phyloP scores from a whole-genome alignment of 225 moss, liverwort and hornwort species.

The Straminergon stramineum region DNA sequence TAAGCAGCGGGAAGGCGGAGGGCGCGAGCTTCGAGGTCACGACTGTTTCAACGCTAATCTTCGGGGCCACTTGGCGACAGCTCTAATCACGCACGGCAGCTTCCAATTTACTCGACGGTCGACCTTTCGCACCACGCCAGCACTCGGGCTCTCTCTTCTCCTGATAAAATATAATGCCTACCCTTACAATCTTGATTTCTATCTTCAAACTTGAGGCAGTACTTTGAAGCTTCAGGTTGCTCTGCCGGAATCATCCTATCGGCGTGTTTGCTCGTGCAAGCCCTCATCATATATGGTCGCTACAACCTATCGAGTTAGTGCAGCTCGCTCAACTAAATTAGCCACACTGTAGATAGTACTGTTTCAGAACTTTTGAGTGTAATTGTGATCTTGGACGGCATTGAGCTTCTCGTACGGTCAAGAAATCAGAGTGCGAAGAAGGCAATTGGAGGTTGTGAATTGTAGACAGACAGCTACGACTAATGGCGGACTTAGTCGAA shows the following conservation, averaged over 20 bases:
- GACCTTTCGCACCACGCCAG: neutral
- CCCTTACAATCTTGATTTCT: neutral
- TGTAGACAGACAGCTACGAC: neutral
- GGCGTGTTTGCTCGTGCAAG: neutral
- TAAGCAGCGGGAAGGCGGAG: neutral
- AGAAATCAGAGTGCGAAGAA: neutral
- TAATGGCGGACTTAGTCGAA: constrained; percentile 28
- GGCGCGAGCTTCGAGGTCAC: neutral
- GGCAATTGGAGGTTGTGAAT: neutral
- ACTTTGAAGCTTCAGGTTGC: neutral
- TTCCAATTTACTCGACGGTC: neutral
- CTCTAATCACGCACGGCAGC: neutral
- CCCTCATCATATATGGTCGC: neutral
- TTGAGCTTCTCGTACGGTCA: neutral
- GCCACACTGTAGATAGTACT: neutral
- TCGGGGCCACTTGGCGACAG: constrained; percentile 26
- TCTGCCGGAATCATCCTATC: neutral
- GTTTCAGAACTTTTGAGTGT: neutral
- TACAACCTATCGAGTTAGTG: neutral
- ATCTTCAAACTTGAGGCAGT: neutral
- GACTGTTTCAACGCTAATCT: constrained; percentile 17
- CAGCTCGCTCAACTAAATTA: neutral
- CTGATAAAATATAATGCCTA: neutral
- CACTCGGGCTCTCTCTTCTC: neutral
- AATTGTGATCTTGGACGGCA: neutral